A percentile compares a stretch with the other conserved stretches of the same genome.
Conservation (phyloP, 2,329 filamentous ascomycete genomes). For the Pseudonectria buxi region DNA sequence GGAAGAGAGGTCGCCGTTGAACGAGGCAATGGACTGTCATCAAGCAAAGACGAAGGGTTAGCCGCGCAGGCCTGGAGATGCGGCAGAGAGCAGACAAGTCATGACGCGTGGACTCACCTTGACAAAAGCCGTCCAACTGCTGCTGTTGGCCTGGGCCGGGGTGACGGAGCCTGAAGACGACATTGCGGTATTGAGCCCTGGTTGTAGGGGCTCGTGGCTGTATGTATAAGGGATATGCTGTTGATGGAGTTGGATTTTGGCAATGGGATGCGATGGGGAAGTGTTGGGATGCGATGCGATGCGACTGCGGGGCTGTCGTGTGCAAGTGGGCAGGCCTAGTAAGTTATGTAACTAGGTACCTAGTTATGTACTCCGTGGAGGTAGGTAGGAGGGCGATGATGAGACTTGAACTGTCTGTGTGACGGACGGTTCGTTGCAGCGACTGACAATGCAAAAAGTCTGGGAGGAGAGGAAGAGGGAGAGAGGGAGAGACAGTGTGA, state of each 20-base stretch:
- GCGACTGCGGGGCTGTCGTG: background rate
- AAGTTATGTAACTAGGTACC: no score
- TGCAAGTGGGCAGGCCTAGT: background rate
- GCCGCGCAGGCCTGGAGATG: background rate
- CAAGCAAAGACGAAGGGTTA: constrained; percentile 10
- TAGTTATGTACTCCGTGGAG: background rate
- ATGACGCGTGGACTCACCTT: constrained; percentile 33
- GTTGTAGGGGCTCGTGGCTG: background rate
- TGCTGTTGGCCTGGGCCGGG: constrained; percentile 32
- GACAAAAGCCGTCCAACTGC: constrained; percentile 47
- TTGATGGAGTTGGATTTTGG: background rate
- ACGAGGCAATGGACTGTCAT: constrained; percentile 64
- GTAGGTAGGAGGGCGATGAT: constrained; percentile 1
- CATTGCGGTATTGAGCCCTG: constrained; percentile 20
- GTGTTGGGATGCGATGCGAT: constrained; percentile 1
- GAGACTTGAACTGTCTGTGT: no score
- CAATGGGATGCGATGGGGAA: background rate
- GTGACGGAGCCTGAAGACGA: constrained; percentile 22
- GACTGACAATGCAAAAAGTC: no score
- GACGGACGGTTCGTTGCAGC: no score
- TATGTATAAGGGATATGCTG: background rate
- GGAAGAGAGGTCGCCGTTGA: constrained; percentile 75
- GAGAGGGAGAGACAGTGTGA: no score
- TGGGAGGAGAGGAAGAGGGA: no score
- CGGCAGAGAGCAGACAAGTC: constrained; percentile 1